Evolutionary conservation across 148 eudicot genomes (phyloP).

Genomic region (Chenopodium suecicum): DNA sequence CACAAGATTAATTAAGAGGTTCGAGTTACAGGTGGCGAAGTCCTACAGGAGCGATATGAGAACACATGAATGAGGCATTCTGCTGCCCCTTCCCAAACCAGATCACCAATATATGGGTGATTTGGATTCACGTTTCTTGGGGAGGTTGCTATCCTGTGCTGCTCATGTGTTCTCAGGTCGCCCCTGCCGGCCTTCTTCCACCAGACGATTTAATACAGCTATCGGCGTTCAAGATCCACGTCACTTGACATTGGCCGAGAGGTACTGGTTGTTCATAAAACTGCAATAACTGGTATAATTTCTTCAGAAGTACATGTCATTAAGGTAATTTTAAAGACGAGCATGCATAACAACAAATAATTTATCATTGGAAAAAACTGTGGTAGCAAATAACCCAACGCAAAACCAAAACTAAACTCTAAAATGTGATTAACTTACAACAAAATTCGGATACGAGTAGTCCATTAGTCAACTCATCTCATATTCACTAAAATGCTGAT

Average conservation of each 20-base stretch:
- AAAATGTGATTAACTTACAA: not conserved
- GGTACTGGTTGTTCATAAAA: not conserved
- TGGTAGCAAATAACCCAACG: constrained; percentile 2
- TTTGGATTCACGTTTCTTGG: not conserved
- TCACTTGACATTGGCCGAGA: not conserved
- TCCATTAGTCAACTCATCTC: constrained; percentile 12
- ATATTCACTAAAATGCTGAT: constrained; percentile 38
- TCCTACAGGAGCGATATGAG: constrained; percentile 41
- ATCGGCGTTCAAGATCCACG: not conserved
- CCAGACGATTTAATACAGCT: constrained; percentile 26
- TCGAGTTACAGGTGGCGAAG: constrained; percentile 21
- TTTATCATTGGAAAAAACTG: too few species aligned
- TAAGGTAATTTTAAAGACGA: not conserved
- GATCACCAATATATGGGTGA: not conserved
- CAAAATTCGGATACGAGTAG: not conserved
- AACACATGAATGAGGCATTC: constrained; percentile 25
- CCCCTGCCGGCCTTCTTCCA: constrained; percentile 61
- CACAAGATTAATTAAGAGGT: not conserved
- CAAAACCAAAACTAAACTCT: not conserved
- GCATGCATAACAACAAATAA: not conserved
- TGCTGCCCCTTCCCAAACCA: not conserved
- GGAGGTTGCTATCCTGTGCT: not conserved
- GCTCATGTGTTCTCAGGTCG: constrained; percentile 85
- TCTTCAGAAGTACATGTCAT: not conserved
- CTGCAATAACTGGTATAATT: constrained; percentile 2